These are phyloP conservation scores for Triticum timopheevii DNA, from an alignment of 176 grass and related monocot genomes.

Conservation along the genomic window DNA sequence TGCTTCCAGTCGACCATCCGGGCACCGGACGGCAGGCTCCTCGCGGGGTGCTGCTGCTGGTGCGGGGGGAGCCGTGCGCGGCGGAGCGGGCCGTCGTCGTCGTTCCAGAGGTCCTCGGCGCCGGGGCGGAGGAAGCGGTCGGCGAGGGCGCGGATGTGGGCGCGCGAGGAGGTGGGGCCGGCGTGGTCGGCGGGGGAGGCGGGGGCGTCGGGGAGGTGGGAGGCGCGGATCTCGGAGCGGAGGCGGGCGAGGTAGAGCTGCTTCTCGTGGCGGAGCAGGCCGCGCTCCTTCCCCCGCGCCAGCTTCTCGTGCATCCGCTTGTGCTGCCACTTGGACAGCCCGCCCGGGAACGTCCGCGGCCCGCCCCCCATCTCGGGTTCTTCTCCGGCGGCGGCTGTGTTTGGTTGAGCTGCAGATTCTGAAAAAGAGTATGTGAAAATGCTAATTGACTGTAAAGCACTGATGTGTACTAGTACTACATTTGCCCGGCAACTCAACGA, in stretches of 20 bases:
- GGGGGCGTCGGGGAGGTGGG: constrained; percentile 4
- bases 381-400: not conserved
- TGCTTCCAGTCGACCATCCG: not conserved
- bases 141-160: constrained; percentile 65
- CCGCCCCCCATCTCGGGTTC: constrained; percentile 59
- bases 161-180: constrained; percentile 49
- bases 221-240: constrained; percentile 66
- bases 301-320: constrained; percentile 94
- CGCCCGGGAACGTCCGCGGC: constrained; percentile 75
- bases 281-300: constrained; percentile 62
- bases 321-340: constrained; percentile 90
- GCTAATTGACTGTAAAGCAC: no score
- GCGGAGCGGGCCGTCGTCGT: constrained; percentile 71
- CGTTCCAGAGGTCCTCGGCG: constrained; percentile 92
- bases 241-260: constrained; percentile 82
- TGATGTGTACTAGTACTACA: no score
- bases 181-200: not conserved
- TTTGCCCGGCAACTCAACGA: no score
- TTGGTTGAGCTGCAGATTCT: no score
- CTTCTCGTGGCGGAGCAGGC: constrained; percentile 80
- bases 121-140: constrained; percentile 65
- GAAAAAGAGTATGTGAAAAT: no score
- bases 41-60: not conserved
- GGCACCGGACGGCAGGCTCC: not conserved
- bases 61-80: not conserved